Evolutionary conservation across 805 yeast species (phyloP).

Genomic region (Yamadazyma tumulicola): DNA sequence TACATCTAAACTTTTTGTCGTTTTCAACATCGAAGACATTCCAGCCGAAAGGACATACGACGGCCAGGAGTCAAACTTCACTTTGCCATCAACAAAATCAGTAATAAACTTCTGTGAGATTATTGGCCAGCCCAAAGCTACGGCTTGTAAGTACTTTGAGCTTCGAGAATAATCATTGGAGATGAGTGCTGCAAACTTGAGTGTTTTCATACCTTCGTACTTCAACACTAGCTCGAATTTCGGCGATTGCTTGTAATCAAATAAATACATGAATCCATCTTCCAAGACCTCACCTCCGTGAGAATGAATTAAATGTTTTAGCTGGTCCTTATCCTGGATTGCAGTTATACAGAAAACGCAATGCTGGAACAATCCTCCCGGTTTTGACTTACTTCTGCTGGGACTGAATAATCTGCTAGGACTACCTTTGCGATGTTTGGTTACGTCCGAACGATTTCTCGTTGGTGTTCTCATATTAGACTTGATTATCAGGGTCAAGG

Average conservation of each 20-base stretch:
- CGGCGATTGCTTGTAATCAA: conserved; percentile 14
- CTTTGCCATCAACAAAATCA: conserved; percentile 41
- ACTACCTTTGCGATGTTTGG: too few relatives aligned
- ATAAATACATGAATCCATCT: conserved; percentile 30
- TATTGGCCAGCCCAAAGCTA: conserved; percentile 86
- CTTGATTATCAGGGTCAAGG: conserved; percentile 5
- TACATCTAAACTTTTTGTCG: conserved; percentile 49
- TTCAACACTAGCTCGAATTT: conserved; percentile 8
- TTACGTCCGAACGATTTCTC: conserved; percentile 5
- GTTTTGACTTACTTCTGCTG: background rate
- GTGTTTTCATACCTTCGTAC: conserved; percentile 11
- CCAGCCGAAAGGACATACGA: conserved; percentile 73
- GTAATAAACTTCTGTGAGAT: conserved; percentile 54
- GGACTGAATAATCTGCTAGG: too few relatives aligned
- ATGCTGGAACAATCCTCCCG: conserved; percentile 14
- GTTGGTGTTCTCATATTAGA: conserved; percentile 13
- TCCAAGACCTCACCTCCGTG: conserved; percentile 30
- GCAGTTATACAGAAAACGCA: conserved; percentile 35
- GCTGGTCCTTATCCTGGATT: conserved; percentile 16
- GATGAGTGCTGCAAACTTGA: conserved; percentile 62
- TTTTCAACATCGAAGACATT: conserved; percentile 44
- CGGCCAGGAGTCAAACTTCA: conserved; percentile 32
- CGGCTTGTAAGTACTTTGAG: conserved; percentile 69
- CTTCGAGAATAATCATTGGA: conserved; percentile 60
- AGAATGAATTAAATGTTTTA: conserved; percentile 3